phyloP scores from a whole-genome alignment of 116 monocot genomes.

The Cymodocea nodosa region DNA sequence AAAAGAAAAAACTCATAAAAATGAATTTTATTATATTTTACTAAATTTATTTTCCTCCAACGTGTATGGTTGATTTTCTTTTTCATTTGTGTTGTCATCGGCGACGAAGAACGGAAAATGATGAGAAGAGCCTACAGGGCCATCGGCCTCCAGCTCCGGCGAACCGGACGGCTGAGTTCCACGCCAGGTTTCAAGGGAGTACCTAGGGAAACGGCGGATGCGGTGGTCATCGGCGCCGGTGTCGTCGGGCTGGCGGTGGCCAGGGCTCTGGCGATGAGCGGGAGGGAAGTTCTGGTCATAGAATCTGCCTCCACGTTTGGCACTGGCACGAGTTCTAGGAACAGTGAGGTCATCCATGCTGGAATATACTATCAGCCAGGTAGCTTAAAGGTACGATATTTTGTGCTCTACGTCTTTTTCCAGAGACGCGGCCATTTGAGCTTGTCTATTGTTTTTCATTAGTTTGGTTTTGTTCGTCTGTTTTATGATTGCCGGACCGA shows the following conservation, averaged over 20 bases:
- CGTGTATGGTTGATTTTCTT: no score
- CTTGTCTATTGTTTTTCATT: background rate
- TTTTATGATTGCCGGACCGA: no score
- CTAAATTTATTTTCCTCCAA: no score
- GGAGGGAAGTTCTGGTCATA: constrained; percentile 70
- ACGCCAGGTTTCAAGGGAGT: constrained; percentile 1
- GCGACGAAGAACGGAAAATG: background rate
- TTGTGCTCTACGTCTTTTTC: background rate
- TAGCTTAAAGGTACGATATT: constrained; percentile 42
- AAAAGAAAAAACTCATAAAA: no score
- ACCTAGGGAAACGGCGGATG: constrained; percentile 67
- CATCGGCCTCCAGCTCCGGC: background rate
- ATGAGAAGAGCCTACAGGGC: constrained; percentile 5
- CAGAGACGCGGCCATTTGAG: background rate
- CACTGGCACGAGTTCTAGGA: constrained; percentile 84
- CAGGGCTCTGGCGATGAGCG: constrained; percentile 55
- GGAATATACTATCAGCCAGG: constrained; percentile 73
- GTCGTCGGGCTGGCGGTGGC: constrained; percentile 77
- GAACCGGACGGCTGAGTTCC: background rate
- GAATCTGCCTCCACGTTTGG: constrained; percentile 77
- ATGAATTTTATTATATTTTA: no score
- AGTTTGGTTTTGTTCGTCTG: no score
- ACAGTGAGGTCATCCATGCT: constrained; percentile 95
- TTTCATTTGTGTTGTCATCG: no score
- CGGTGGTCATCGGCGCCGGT: constrained; percentile 88